Evolutionary conservation across 176 grass and related monocot genomes (phyloP).

Genomic region (Alloteropsis semialata): DNA sequence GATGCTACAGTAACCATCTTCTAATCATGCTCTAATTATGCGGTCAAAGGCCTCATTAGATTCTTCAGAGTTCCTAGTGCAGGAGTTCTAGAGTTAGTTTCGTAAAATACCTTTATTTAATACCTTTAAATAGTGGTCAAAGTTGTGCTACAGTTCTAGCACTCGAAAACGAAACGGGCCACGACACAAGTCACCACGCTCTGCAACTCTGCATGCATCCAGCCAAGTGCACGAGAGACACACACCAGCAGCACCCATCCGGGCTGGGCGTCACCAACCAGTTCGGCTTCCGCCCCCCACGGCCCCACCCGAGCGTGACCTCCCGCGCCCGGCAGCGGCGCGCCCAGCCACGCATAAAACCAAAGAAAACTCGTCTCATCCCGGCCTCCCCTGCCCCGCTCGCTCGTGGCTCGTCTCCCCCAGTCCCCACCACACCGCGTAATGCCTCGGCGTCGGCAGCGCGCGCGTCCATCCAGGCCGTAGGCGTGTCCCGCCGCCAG

Average conservation of each 20-base stretch:
- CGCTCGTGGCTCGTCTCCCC: background rate
- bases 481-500: background rate
- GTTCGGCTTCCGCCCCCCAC: background rate
- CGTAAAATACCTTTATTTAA: too few relatives aligned
- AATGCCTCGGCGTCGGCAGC: background rate
- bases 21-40: too few relatives aligned
- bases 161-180: too few relatives aligned
- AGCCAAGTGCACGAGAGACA: background rate
- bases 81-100: too few relatives aligned
- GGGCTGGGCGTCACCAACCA: background rate
- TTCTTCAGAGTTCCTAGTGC: too few relatives aligned
- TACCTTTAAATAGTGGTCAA: too few relatives aligned
- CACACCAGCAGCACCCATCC: background rate
- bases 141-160: too few relatives aligned
- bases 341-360: background rate
- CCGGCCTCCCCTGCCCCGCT: background rate
- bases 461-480: background rate
- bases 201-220: background rate
- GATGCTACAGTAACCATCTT: too few relatives aligned
- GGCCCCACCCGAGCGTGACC: background rate
- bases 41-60: too few relatives aligned
- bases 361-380: background rate
- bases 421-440: background rate
- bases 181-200: background rate
- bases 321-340: background rate